phyloP scores from a whole-genome alignment of 1,139 yeast genomes.

The Pichia cactophila region DNA sequence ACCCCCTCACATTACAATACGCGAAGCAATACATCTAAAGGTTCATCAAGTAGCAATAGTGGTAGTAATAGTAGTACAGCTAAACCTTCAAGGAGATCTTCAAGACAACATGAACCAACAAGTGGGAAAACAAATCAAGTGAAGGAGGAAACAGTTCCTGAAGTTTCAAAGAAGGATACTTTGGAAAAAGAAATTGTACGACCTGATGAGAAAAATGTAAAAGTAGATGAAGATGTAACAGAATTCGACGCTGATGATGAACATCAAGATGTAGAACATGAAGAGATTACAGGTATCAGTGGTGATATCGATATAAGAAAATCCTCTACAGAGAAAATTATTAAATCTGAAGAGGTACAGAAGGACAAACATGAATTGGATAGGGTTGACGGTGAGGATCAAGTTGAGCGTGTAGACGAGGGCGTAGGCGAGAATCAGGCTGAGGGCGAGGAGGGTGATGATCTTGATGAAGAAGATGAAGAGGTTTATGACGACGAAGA shows the following conservation, averaged over 20 bases:
- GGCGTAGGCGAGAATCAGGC: not conserved
- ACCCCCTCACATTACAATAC: not conserved
- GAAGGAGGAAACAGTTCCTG: not conserved
- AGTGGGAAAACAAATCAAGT: not conserved
- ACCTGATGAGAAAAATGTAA: not conserved
- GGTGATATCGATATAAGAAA: not conserved
- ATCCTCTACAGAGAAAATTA: not conserved
- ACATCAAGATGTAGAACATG: not conserved
- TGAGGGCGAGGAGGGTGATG: not conserved
- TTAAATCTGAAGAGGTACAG: not conserved
- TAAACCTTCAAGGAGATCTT: not conserved
- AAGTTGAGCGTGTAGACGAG: not conserved
- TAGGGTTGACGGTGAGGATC: no score
- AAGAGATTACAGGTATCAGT: not conserved
- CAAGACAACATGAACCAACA: not conserved
- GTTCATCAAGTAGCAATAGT: not conserved
- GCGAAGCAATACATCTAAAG: not conserved
- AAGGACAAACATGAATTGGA: no score
- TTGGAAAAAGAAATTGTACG: not conserved
- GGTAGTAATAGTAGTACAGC: not conserved
- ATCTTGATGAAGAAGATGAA: not conserved
- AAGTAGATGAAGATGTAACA: not conserved
- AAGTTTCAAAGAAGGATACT: not conserved
- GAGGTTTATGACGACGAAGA: not conserved
- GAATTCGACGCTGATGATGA: not conserved